A percentile compares a stretch with the other conserved stretches of the same genome.
phyloP scores from a whole-genome alignment of 2,329 filamentous ascomycete species.

The Alternaria ventricosa region DNA sequence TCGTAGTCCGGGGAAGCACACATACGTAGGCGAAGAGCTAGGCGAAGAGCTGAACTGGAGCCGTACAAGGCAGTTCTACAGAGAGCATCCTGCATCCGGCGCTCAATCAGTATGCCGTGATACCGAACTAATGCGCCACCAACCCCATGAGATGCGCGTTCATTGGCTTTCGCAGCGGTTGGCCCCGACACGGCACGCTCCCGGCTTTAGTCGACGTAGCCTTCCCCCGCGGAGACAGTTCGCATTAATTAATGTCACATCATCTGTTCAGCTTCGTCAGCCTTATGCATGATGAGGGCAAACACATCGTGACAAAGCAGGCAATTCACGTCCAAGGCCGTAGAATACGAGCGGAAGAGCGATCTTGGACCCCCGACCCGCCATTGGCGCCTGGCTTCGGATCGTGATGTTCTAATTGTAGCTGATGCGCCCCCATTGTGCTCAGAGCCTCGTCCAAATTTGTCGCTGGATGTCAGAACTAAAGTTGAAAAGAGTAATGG shows the following conservation, averaged over 20 bases:
- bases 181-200: background rate
- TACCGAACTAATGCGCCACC: background rate
- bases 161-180: background rate
- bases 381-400: background rate
- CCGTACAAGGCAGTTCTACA: background rate
- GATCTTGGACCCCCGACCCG: background rate
- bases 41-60: background rate
- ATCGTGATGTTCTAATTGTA: background rate
- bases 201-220: background rate
- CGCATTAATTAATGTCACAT: background rate
- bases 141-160: background rate
- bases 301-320: background rate
- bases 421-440: background rate
- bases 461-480: background rate
- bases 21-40: background rate
- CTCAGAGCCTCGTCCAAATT: background rate
- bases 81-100: background rate
- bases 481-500: background rate
- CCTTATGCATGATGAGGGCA: background rate
- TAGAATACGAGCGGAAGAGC: background rate
- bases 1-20: background rate
- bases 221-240: background rate
- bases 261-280: background rate
- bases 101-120: background rate
- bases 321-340: background rate